Base-by-base conservation (phyloP, 768 basidiomycete species). In the Lentinula detonsa region DNA sequence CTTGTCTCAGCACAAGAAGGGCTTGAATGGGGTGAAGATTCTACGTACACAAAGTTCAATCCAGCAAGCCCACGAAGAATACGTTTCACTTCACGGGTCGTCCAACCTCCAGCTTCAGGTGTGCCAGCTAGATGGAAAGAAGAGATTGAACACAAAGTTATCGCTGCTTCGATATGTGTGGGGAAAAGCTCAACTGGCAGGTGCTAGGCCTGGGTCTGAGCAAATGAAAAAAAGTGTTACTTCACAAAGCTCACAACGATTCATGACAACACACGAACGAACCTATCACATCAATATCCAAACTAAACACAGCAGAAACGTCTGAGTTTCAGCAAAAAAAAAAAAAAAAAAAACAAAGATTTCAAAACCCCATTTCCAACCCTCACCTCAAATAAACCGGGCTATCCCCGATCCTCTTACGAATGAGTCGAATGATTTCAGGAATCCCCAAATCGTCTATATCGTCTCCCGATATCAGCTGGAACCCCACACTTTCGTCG, bases 51-150 rank as follows among this genome's bases (percentile, higher is more conserved):
- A 60, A 92, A 85, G 69, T 92, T 91, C 37, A 94, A 74, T 4
- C 90, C 90, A 1, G 83, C 83, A 11, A 93, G 77, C 13, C 92
- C 91, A 61, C 92, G 83, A 55, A 93, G 78, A 65, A 92, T 89
- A 39, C 88, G 82, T 67, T 92, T 91, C 45, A 91, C 78, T 72
- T 93, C 91, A 52, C 91, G 83, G 18, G 84, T 86, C 3, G 91
- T 91, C 90, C 89, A 92, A 11, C 91, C 91, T 35, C 91, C 91
- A 2, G 87, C 79, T 70, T 93, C 91, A 13, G 91, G 91, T 1
- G 91, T 93, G 13, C 91, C 90, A 60, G 92, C 88, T 91, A 67
- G 13, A 8, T 13, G 9, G 4, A 6, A 8, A 4, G 60, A 48
- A 61, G 39, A 63, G 57, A 15, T 23, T 56, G 42, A 45, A 28